phyloP scores from a whole-genome alignment of 1,284 basidiomycete species.

The Microbotryomycetes sp. region DNA sequence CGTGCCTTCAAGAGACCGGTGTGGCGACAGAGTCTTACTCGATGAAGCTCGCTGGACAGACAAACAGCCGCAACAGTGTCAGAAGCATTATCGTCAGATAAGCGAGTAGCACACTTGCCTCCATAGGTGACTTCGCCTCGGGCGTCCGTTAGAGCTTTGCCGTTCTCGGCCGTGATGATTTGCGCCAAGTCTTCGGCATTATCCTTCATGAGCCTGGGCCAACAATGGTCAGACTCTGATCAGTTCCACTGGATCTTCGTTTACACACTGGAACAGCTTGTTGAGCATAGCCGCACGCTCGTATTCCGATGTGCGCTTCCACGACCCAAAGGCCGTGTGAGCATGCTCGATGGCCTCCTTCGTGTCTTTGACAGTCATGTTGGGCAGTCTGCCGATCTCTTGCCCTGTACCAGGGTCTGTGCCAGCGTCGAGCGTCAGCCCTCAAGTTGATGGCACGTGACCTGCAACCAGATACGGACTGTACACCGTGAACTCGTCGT shows the following conservation, averaged over 20 bases:
- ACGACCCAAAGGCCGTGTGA: slow-evolving; percentile 61
- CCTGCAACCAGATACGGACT: slow-evolving; percentile 35
- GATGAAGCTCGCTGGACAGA: slow-evolving; percentile 6
- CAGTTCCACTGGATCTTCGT: too few relatives aligned
- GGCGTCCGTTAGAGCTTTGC: slow-evolving; percentile 74
- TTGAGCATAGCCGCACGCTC: slow-evolving; percentile 50
- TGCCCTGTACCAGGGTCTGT: slow-evolving; percentile 77
- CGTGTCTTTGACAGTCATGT: slow-evolving; percentile 76
- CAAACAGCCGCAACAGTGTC: background rate
- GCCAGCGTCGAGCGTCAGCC: background rate
- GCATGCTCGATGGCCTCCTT: slow-evolving; percentile 72
- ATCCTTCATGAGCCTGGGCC: slow-evolving; percentile 25
- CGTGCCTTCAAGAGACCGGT: too few relatives aligned
- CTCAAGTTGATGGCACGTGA: background rate
- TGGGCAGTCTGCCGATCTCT: slow-evolving; percentile 70
- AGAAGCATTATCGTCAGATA: too few relatives aligned
- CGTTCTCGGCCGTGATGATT: slow-evolving; percentile 70
- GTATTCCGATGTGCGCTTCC: slow-evolving; percentile 73
- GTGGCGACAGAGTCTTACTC: too few relatives aligned
- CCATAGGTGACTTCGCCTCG: slow-evolving; percentile 44
- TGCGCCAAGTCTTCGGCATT: slow-evolving; percentile 64
- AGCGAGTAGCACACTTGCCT: background rate
- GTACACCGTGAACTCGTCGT: slow-evolving; percentile 66
- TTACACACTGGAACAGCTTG: slow-evolving; percentile 30
- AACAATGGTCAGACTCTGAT: too few relatives aligned